phyloP scores from a whole-genome alignment of 768 basidiomycete species.

The Ramaria sp. region DNA sequence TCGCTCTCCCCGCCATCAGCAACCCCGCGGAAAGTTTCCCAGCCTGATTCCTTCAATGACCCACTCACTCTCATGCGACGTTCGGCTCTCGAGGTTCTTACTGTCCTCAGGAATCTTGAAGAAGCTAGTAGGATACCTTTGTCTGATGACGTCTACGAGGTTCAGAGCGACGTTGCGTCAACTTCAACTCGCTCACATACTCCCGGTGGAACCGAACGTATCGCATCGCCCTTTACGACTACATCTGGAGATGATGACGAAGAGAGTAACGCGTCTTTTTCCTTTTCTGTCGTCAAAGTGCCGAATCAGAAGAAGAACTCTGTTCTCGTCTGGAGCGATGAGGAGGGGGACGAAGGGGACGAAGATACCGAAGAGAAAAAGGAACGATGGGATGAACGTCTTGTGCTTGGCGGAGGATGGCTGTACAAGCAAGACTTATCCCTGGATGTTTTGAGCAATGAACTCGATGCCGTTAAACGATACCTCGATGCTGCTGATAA shows the following conservation, averaged over 20 bases:
- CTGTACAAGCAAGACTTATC: slow-evolving; percentile 59
- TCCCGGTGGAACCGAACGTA: slow-evolving; percentile 10
- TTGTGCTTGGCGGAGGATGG: slow-evolving; percentile 77
- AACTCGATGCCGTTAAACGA: slow-evolving; percentile 40
- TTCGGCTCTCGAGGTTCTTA: slow-evolving; percentile 75
- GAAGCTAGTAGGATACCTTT: slow-evolving; percentile 66
- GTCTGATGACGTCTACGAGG: slow-evolving; percentile 75
- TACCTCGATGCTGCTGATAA: slow-evolving; percentile 77
- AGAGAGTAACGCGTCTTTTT: slow-evolving; percentile 54
- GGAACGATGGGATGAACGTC: slow-evolving; percentile 71
- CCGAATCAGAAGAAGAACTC: slow-evolving; percentile 37
- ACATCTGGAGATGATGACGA: slow-evolving; percentile 20
- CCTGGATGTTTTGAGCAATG: slow-evolving; percentile 42
- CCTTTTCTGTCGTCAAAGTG: slow-evolving; percentile 59
- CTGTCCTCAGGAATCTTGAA: slow-evolving; percentile 69
- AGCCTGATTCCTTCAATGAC: slow-evolving; percentile 33
- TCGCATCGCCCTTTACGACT: slow-evolving; percentile 9
- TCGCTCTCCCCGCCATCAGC: slow-evolving; percentile 23
- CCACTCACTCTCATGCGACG: slow-evolving; percentile 61
- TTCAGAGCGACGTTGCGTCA: slow-evolving; percentile 55
- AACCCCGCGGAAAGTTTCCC: slow-evolving; percentile 26
- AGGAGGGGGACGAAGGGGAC: slow-evolving; percentile 34
- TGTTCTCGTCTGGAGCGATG: slow-evolving; percentile 78
- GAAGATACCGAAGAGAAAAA: slow-evolving; percentile 44
- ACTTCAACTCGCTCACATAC: slow-evolving; percentile 23